Evolutionary conservation across 169 alveolate genomes (phyloP).

Genomic region (Cryptosporidium bovis): DNA sequence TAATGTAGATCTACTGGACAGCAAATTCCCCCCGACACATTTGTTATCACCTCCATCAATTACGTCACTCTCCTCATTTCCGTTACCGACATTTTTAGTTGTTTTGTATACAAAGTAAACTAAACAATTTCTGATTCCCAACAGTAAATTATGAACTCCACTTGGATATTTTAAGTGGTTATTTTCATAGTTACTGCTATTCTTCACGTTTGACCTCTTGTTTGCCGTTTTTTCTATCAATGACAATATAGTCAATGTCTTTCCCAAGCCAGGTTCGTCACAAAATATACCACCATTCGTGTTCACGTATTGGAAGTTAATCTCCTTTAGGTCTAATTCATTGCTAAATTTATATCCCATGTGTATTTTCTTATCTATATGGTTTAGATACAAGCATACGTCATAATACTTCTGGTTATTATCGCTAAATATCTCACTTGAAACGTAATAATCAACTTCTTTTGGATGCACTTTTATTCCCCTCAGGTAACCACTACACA

Average conservation of each 20-base stretch:
- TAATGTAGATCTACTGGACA: slow-evolving; percentile 31
- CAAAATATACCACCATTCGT: slow-evolving; percentile 62
- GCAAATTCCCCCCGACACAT: not conserved
- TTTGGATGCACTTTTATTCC: slow-evolving; percentile 40
- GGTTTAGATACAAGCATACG: slow-evolving; percentile 19
- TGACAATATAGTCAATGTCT: slow-evolving; percentile 54
- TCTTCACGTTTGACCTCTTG: slow-evolving; percentile 4
- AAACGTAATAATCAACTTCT: not conserved
- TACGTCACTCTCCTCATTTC: not conserved
- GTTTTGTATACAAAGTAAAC: not conserved
- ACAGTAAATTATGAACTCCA: slow-evolving; percentile 20
- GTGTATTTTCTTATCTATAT: slow-evolving; percentile 12
- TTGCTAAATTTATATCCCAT: slow-evolving; percentile 5
- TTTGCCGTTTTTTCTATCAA: slow-evolving; percentile 17
- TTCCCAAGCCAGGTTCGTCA: slow-evolving; percentile 73
- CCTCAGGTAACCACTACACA: not conserved
- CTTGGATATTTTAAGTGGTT: slow-evolving; percentile 17
- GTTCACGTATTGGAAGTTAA: not conserved
- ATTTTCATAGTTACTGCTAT: not conserved
- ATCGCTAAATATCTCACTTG: not conserved
- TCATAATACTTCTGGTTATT: not conserved
- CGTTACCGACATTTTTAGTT: not conserved
- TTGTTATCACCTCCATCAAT: not conserved
- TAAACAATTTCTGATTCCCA: not conserved
- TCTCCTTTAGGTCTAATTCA: not conserved